Conservation (phyloP, 352 stramenopile species). For the Phytophthora europaea region DNA sequence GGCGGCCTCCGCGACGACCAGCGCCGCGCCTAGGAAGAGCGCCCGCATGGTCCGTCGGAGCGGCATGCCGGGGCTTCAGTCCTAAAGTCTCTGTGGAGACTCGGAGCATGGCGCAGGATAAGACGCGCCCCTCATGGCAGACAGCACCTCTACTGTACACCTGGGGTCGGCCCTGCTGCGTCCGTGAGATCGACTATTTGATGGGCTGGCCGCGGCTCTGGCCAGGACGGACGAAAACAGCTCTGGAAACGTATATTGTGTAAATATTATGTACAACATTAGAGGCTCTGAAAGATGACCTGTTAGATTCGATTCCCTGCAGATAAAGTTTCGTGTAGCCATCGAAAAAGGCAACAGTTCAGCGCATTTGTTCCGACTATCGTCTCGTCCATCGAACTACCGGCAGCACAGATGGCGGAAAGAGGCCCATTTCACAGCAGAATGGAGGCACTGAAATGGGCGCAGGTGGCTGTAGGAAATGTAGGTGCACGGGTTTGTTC, state of each 20-base stretch:
- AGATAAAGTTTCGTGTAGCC: slow-evolving; percentile 10
- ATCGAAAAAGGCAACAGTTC: slow-evolving; percentile 10
- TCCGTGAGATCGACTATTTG: slow-evolving; percentile 23
- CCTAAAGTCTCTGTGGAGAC: slow-evolving; percentile 38
- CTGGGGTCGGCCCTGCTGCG: slow-evolving; percentile 15
- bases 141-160: slow-evolving; percentile 30
- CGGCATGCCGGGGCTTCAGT: slow-evolving; percentile 29
- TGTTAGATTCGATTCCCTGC: background rate
- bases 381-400: slow-evolving; percentile 4
- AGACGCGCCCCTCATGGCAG: slow-evolving; percentile 3
- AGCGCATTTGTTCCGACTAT: slow-evolving; percentile 22
- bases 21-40: slow-evolving; percentile 21
- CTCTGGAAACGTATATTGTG: slow-evolving; percentile 12
- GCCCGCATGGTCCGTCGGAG: slow-evolving; percentile 25
- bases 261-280: background rate
- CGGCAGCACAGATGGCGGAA: slow-evolving; percentile 10
- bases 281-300: background rate
- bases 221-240: background rate
- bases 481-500: background rate
- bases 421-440: slow-evolving; percentile 2
- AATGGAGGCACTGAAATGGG: slow-evolving; percentile 8
- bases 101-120: slow-evolving; percentile 14
- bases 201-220: slow-evolving; percentile 21
- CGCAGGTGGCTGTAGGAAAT: background rate
- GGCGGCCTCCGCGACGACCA: background rate